Percentiles rank a stretch among this genome's conserved stretches.
These are phyloP conservation scores for Neurospora sp. DNA, from an alignment of 495 filamentous ascomycete genomes.

Conservation along the genomic window DNA sequence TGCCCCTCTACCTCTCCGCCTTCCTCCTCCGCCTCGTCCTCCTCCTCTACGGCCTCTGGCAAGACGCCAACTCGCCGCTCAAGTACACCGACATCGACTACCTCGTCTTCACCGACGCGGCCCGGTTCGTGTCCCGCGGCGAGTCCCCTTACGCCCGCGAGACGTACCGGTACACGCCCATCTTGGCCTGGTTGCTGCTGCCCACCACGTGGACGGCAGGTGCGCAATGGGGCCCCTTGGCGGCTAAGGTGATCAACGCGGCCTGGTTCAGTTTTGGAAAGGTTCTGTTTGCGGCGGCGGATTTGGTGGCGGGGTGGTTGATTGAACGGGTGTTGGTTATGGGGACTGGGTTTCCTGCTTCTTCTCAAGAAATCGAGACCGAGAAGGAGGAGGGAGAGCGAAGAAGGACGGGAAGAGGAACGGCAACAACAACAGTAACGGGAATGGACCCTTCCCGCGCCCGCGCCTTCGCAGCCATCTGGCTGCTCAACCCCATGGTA, in stretches of 20 bases:
- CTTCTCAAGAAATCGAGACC: neutral
- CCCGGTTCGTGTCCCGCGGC: constrained; percentile 56
- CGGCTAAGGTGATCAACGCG: constrained; percentile 18
- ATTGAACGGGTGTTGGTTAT: constrained; percentile 36
- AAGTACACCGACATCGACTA: constrained; percentile 99
- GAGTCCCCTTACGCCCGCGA: constrained; percentile 74
- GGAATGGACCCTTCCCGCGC: constrained; percentile 35
- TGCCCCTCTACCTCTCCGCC: constrained; percentile 56
- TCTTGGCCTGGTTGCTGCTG: constrained; percentile 80
- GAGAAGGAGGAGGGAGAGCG: neutral
- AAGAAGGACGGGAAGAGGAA: neutral
- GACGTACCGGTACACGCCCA: constrained; percentile 93
- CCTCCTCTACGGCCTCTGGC: constrained; percentile 77
- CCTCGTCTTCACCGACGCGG: constrained; percentile 94
- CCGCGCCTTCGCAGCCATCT: constrained; percentile 69
- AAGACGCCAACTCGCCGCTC: constrained; percentile 80
- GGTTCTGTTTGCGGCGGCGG: constrained; percentile 69
- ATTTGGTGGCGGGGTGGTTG: constrained; percentile 83
- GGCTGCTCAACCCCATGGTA: constrained; percentile 97
- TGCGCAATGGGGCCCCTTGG: constrained; percentile 35
- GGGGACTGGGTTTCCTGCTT: neutral
- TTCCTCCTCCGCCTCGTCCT: constrained; percentile 57
- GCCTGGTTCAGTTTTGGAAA: constrained; percentile 81
- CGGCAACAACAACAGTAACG: neutral
- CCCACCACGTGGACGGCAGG: constrained; percentile 44